phyloP scores from a whole-genome alignment of 1,284 basidiomycete species.

The Microbotryum lychnidis-dioicae region DNA sequence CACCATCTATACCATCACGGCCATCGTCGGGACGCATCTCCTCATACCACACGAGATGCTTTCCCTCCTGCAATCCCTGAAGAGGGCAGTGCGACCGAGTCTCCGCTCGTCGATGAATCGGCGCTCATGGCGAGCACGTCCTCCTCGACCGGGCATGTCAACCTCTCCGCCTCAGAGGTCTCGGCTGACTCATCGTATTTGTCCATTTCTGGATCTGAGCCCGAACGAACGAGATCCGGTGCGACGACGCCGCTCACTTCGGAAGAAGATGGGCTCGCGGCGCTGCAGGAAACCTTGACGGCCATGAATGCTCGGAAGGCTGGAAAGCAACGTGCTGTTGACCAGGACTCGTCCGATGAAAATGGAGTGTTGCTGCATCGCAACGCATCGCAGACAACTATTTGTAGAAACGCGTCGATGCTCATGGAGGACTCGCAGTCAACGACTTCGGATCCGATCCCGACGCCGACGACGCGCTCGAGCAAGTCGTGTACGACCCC shows the following conservation, averaged over 20 bases:
- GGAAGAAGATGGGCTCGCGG: constrained; percentile 36
- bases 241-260: constrained; percentile 40
- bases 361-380: constrained; percentile 37
- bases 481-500: neutral
- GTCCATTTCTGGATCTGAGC: constrained; percentile 32
- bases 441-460: neutral
- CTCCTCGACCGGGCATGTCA: constrained; percentile 30
- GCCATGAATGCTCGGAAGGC: neutral
- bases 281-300: neutral
- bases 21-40: constrained; percentile 11
- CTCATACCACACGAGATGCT: constrained; percentile 35
- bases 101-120: constrained; percentile 2
- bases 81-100: constrained; percentile 31
- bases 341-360: neutral
- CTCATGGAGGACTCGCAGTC: neutral
- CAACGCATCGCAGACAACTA: constrained; percentile 45
- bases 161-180: constrained; percentile 9
- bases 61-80: constrained; percentile 39
- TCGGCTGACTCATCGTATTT: constrained; percentile 37
- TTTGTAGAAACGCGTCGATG: constrained; percentile 31
- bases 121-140: constrained; percentile 10
- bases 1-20: constrained; percentile 9
- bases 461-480: neutral
- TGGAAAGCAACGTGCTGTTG: constrained; percentile 12
- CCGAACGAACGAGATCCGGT: constrained; percentile 29